Percentiles rank a stretch among this genome's conserved stretches.
These are phyloP conservation scores for Fusarium hainanense DNA, from an alignment of 2,329 filamentous ascomycete species.

Conservation along the genomic window DNA sequence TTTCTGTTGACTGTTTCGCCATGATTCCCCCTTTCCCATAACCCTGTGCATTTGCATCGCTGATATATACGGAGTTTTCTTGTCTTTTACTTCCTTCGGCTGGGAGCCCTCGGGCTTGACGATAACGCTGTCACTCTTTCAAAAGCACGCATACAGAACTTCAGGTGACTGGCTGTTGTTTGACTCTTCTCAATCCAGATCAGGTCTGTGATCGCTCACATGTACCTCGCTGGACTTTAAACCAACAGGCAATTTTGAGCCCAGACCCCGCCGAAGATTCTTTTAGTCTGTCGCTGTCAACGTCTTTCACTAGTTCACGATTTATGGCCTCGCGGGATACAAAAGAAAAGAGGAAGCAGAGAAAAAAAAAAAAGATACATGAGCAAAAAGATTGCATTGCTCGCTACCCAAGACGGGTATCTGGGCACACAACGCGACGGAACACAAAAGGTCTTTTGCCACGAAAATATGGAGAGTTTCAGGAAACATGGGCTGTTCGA, in stretches of 20 bases:
- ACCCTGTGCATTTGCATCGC: slow-evolving; percentile 12
- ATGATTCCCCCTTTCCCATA: slow-evolving; percentile 37
- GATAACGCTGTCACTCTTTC: slow-evolving; percentile 10
- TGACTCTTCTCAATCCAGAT: background rate
- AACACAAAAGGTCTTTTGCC: background rate
- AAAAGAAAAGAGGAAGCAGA: background rate
- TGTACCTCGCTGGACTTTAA: background rate
- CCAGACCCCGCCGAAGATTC: background rate
- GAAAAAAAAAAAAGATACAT: background rate
- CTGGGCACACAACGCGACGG: background rate
- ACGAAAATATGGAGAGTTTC: slow-evolving; percentile 9
- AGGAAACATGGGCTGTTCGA: slow-evolving; percentile 13
- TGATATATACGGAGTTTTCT: slow-evolving; percentile 24
- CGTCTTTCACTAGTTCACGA: background rate
- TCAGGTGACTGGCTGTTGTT: background rate
- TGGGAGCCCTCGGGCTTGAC: background rate
- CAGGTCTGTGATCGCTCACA: background rate
- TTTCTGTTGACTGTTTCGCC: background rate
- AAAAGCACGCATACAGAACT: slow-evolving; percentile 19
- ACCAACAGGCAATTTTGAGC: background rate
- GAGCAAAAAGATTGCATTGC: background rate
- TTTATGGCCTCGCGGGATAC: background rate
- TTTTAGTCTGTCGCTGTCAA: background rate
- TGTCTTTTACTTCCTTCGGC: background rate
- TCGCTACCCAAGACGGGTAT: background rate